Percentiles rank a stretch among this genome's conserved stretches.
Evolutionary conservation across 257 asterid species (phyloP).

Genomic region (Penstemon barbatus): DNA sequence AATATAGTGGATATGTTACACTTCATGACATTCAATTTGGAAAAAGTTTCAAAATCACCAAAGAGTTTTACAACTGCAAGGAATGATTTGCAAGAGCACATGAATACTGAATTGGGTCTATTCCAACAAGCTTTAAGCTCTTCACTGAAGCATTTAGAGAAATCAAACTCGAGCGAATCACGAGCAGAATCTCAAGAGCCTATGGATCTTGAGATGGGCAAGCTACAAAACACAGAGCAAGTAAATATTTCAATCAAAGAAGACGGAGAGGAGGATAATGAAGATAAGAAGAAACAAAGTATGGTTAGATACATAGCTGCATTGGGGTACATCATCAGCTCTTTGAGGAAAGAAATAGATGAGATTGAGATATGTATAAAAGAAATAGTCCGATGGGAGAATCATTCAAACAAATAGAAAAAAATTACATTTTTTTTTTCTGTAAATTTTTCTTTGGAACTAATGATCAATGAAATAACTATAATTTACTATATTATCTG

Average conservation of each 20-base stretch:
- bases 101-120: slow-evolving; percentile 26
- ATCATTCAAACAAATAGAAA: slow-evolving; percentile 24
- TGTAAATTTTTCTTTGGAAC: too few relatives aligned
- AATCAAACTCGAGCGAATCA: slow-evolving; percentile 9
- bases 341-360: slow-evolving; percentile 32
- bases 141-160: slow-evolving; percentile 26
- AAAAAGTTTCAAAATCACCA: slow-evolving; percentile 28
- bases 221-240: background rate
- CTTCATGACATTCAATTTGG: slow-evolving; percentile 31
- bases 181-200: slow-evolving; percentile 21
- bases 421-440: background rate
- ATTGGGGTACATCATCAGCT: slow-evolving; percentile 29
- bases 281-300: slow-evolving; percentile 23
- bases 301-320: slow-evolving; percentile 28
- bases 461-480: too few relatives aligned
- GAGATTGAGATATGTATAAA: slow-evolving; percentile 26
- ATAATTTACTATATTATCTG: too few relatives aligned
- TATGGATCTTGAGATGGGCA: slow-evolving; percentile 32
- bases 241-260: slow-evolving; percentile 3
- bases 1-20: slow-evolving; percentile 28
- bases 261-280: slow-evolving; percentile 24
- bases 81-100: slow-evolving; percentile 34
- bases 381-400: slow-evolving; percentile 33
- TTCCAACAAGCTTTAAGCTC: slow-evolving; percentile 32
- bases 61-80: slow-evolving; percentile 16